Evolutionary conservation across 1,139 yeast species (phyloP).

Genomic region (Torulaspora globosa): DNA sequence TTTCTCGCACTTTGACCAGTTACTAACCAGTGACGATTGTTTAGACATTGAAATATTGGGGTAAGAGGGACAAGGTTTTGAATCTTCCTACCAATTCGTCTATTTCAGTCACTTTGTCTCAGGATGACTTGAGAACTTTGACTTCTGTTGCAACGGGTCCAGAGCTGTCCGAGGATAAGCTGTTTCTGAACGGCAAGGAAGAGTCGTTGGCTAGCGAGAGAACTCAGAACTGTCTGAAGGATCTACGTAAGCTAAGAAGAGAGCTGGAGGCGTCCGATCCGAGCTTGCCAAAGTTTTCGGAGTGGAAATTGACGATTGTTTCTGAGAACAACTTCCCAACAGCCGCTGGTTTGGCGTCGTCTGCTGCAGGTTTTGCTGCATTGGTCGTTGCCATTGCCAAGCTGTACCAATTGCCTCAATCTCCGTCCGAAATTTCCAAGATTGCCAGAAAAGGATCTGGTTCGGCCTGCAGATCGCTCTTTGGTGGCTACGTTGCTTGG

Average conservation of each 20-base stretch:
- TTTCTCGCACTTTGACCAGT: neutral
- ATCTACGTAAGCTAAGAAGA: constrained; percentile 63
- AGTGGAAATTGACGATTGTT: constrained; percentile 70
- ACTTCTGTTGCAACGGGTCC: constrained; percentile 78
- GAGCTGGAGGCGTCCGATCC: constrained; percentile 50
- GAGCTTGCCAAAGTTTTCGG: constrained; percentile 56
- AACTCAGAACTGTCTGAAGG: constrained; percentile 74
- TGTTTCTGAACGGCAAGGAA: constrained; percentile 78
- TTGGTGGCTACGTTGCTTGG: constrained; percentile 99
- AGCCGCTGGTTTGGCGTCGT: constrained; percentile 96
- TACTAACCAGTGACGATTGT: neutral
- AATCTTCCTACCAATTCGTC: constrained; percentile 95
- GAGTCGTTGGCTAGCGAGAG: constrained; percentile 66
- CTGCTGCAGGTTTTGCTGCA: constrained; percentile 98
- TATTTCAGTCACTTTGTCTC: constrained; percentile 88
- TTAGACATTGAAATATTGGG: constrained; percentile 95
- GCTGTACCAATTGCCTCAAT: constrained; percentile 74
- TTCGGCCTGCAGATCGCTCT: constrained; percentile 92
- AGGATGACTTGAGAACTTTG: constrained; percentile 81
- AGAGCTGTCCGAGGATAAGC: constrained; percentile 55
- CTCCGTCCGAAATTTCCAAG: constrained; percentile 77
- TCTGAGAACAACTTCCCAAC: constrained; percentile 97
- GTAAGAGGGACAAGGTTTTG: constrained; percentile 81
- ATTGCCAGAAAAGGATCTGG: constrained; percentile 98
- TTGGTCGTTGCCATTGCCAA: constrained; percentile 81